phyloP scores from a whole-genome alignment of 345 rosid genomes.

The Rhizophora apiculata region DNA sequence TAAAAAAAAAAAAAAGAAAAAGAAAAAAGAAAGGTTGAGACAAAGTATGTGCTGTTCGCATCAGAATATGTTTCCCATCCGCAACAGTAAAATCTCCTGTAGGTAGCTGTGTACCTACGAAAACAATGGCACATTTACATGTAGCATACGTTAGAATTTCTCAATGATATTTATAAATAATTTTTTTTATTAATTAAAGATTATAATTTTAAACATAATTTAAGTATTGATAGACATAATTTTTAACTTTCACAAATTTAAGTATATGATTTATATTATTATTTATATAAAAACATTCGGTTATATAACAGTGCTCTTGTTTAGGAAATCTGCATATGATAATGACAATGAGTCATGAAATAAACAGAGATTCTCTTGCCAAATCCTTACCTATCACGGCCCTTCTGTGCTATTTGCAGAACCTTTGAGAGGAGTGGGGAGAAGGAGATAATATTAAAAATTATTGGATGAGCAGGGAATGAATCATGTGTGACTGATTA shows the following conservation, averaged over 20 bases:
- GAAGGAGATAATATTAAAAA: too few species aligned
- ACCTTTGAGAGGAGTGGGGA: not conserved
- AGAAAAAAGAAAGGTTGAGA: not conserved
- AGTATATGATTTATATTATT: too few species aligned
- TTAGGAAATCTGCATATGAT: not conserved
- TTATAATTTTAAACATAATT: too few species aligned
- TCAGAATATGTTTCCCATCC: not conserved
- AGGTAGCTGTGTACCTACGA: slow-evolving; percentile 10
- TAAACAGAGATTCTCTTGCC: slow-evolving; percentile 16
- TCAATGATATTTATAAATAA: too few species aligned
- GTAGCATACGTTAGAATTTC: not conserved
- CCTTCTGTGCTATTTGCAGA: too few species aligned
- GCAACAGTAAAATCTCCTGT: not conserved
- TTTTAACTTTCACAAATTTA: too few species aligned
- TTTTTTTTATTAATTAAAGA: too few species aligned
- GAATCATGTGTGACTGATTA: too few species aligned
- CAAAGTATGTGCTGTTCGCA: not conserved
- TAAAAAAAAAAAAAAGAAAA: not conserved
- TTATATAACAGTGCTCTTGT: too few species aligned
- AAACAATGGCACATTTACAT: not conserved
- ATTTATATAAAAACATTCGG: too few species aligned
- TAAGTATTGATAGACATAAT: too few species aligned
- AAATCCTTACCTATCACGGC: not conserved
- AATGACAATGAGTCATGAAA: slow-evolving; percentile 1
- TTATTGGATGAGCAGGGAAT: too few species aligned